These are phyloP conservation scores for Hypoxylon trugodes DNA, from an alignment of 495 filamentous ascomycete species.

Conservation along the genomic window DNA sequence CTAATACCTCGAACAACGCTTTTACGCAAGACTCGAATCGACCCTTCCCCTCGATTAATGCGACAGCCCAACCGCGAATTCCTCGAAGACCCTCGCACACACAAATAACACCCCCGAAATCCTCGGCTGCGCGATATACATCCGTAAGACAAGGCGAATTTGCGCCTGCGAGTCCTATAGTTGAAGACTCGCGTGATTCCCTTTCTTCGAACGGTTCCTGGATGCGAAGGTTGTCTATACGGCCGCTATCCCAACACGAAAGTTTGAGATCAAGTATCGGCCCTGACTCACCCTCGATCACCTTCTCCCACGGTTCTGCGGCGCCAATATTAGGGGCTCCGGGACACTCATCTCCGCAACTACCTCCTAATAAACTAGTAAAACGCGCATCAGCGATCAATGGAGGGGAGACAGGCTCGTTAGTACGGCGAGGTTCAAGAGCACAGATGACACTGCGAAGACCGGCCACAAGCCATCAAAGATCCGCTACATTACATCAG, in stretches of 20 bases:
- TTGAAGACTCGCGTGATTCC: conserved; percentile 55
- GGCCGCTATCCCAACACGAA: conserved; percentile 74
- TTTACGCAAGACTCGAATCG: conserved; percentile 44
- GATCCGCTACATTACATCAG: conserved; percentile 72
- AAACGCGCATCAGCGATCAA: conserved; percentile 75
- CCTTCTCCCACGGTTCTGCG: conserved; percentile 74
- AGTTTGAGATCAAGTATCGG: conserved; percentile 71
- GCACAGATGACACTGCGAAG: conserved; percentile 70
- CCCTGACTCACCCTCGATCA: conserved; percentile 73
- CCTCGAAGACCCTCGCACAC: conserved; percentile 47
- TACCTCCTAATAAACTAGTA: conserved; percentile 83
- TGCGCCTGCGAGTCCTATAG: conserved; percentile 42
- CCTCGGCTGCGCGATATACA: conserved; percentile 51
- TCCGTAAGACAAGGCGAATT: conserved; percentile 53
- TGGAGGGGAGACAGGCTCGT: conserved; percentile 55
- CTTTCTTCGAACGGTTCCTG: conserved; percentile 72
- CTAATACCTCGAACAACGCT: conserved; percentile 46
- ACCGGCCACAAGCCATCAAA: conserved; percentile 88
- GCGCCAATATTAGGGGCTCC: conserved; percentile 66
- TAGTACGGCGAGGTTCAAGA: conserved; percentile 54
- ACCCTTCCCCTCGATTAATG: conserved; percentile 41
- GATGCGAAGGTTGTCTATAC: conserved; percentile 76
- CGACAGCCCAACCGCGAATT: conserved; percentile 38
- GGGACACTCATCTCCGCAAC: conserved; percentile 53
- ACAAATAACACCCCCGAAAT: conserved; percentile 46